Base-by-base conservation (phyloP, 176 grass and related monocot species). In the Bromus sterilis region DNA sequence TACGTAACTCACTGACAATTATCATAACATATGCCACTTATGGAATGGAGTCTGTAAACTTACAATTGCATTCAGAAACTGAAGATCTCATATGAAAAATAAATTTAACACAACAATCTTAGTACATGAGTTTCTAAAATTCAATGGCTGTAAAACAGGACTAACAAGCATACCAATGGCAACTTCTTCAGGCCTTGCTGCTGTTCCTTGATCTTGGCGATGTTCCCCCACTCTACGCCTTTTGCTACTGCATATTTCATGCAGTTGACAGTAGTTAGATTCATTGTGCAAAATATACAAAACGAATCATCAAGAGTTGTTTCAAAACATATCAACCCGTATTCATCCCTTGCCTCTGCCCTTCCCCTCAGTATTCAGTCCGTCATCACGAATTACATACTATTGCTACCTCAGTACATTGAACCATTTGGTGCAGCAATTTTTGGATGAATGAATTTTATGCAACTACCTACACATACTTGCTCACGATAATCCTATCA, bases 211-310 rank as follows among this genome's bases (percentile, higher is more conserved):
- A 77, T 93, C 57, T 56, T 66, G 76, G 46, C 4, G 25, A 15
- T 78, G 74, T 28, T 68, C 81, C 65, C 82, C 91, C 41, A 93
- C 29, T 75, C 82, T 89, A 26, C 41, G 80, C 70, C 76, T 86
- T 85, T 94, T 91, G 24, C 13, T 63, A 78, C 92, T 94, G 77
- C 80, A 86, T 42, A 84, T 84, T 64, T 32, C 64, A 89, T 75
- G 59, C 15, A 84, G 40, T 48, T 48, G 63, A 71, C 49, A 61
- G 56, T 18, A 81, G 56, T 55, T 11, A 83, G 41, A 57, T 48
- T 63, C 59, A 76, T 57, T 58, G 10, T 46, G 83, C 4, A 74
- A 66, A 75, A 65, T 75, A 16, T 46, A 82, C 15, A 36, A 77
- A 80, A 86, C 48, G 39, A 83, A 24, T 46, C 14, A 88, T 20